Evolutionary conservation across 768 basidiomycete genomes (phyloP).

Genomic region (Hirschioporus abietinus): DNA sequence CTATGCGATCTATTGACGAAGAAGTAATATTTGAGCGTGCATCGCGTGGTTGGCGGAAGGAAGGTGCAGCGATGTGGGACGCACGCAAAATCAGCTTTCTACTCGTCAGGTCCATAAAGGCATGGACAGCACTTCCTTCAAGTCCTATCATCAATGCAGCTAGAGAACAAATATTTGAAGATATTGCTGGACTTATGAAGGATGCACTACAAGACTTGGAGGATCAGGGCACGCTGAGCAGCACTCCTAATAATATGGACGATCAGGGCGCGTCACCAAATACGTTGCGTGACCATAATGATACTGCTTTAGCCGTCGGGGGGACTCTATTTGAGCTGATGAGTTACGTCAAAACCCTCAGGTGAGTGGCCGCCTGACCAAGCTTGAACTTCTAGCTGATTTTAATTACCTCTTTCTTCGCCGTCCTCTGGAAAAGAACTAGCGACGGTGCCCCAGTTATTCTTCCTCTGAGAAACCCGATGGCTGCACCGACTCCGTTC

Average conservation of each 20-base stretch:
- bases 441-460: slow-evolving; percentile 38
- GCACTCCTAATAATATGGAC: slow-evolving; percentile 18
- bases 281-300: slow-evolving; percentile 37
- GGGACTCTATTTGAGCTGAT: slow-evolving; percentile 54
- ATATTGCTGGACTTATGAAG: slow-evolving; percentile 62
- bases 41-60: slow-evolving; percentile 71
- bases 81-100: slow-evolving; percentile 50
- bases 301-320: slow-evolving; percentile 62
- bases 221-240: slow-evolving; percentile 24
- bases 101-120: slow-evolving; percentile 47
- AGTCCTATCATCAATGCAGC: neutral
- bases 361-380: slow-evolving; percentile 35
- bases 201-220: slow-evolving; percentile 74
- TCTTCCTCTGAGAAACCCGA: slow-evolving; percentile 50
- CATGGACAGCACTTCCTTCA: slow-evolving; percentile 42
- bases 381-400: neutral
- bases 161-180: slow-evolving; percentile 44
- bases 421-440: slow-evolving; percentile 29
- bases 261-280: slow-evolving; percentile 41
- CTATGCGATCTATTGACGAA: slow-evolving; percentile 48
- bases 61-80: slow-evolving; percentile 65
- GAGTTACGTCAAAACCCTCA: slow-evolving; percentile 50
- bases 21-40: slow-evolving; percentile 62
- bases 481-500: slow-evolving; percentile 53
- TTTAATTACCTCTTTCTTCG: neutral